Base-by-base conservation (phyloP, 306 rosid genomes). In the Urtica urens region DNA sequence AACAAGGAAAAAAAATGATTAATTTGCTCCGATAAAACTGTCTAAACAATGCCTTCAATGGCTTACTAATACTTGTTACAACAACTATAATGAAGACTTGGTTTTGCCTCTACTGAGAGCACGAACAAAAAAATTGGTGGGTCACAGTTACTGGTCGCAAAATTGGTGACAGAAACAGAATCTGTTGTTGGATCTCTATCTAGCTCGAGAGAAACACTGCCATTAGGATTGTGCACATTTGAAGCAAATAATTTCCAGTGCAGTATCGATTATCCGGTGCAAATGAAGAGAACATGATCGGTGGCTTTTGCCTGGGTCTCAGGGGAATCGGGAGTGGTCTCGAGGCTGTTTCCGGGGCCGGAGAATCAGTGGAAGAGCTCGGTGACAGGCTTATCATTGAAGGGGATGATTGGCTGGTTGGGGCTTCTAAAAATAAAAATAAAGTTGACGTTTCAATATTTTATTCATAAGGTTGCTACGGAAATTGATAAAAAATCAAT, bases 361-460 rank as follows among this genome's bases (percentile, higher is more conserved):
- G 12, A 15, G 52, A n/a, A 4, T 59, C 45, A 38, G 55, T 12
- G 16, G 63, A 28, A 10, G 3, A 9, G 39, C 19, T 29, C 11
- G 1, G 30, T 19, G 62, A 18, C n/a, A 57, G 11, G 19, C 29
- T 38, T 30, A n/a, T 23, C 20, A 0, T 46, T 13, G 24, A 15
- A 50, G 60, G 51, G 29, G 71, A 45, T 37, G 60, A 24, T 20
- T 37, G 54, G 23, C 49, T 46, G 38, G 26, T 26, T 23, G 27
- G 11, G 30, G 58, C 73, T 72, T 58, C 38, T 45, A 37, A 34
- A 4, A 12, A 29, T n/a, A 26, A 21, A 47, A 28, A 27, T 40
- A 7, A 6, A 37, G 15, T 17, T 11, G 29, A 23, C 33, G 15
- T 46, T 46, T 11, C 31, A 2, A 46, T 46, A 3, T 10, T 3